Evolutionary conservation across 164 flowering plant species (phyloP).

Genomic region (Macadamia tetraphylla): DNA sequence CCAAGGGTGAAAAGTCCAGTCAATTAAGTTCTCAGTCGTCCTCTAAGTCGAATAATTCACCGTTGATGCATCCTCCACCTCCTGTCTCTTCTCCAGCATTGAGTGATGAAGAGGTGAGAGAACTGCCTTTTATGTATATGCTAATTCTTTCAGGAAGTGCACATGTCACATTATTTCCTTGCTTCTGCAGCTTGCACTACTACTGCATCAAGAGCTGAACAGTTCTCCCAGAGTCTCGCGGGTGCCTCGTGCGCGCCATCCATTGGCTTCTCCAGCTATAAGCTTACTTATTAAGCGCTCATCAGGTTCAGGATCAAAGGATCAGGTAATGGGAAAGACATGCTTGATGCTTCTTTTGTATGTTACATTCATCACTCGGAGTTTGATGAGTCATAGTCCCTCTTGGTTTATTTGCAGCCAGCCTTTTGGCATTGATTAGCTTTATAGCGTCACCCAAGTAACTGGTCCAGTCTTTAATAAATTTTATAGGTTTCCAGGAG

Average conservation of each 20-base stretch:
- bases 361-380: neutral
- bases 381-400: too few species aligned
- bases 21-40: constrained; percentile 37
- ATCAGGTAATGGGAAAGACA: constrained; percentile 49
- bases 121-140: neutral
- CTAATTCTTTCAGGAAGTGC: neutral
- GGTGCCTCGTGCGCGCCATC: constrained; percentile 89
- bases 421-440: neutral
- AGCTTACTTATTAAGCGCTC: constrained; percentile 63
- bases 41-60: constrained; percentile 38
- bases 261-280: constrained; percentile 54
- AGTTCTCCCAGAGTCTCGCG: constrained; percentile 98
- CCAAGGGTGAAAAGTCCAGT: constrained; percentile 48
- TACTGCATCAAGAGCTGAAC: constrained; percentile 93
- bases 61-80: constrained; percentile 34
- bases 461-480: constrained; percentile 5
- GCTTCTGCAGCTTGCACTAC: constrained; percentile 72
- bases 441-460: neutral
- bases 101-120: constrained; percentile 88
- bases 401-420: neutral
- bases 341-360: neutral
- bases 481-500: constrained; percentile 60
- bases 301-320: constrained; percentile 61
- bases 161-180: constrained; percentile 5
- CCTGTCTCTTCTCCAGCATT: constrained; percentile 43